phyloP scores from a whole-genome alignment of 805 yeast species.

The Cyberlindnera euphorbiae region DNA sequence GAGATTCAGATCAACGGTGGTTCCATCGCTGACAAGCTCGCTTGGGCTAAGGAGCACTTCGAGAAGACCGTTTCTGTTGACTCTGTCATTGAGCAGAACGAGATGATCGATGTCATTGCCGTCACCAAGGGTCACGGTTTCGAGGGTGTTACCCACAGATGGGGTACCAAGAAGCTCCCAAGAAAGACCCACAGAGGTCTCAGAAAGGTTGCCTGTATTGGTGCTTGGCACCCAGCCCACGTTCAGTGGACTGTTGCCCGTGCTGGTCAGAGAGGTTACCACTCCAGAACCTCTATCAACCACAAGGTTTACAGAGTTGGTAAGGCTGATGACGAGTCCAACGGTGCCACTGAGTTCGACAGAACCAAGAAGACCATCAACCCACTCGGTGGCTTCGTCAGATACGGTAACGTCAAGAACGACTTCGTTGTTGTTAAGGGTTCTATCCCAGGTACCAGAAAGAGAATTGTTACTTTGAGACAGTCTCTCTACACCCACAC shows the following conservation, averaged over 20 bases:
- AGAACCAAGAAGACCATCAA: constrained; percentile 99
- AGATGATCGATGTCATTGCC: constrained; percentile 97
- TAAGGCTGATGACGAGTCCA: constrained; percentile 89
- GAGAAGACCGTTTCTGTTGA: constrained; percentile 97
- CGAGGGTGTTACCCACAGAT: constrained; percentile 99
- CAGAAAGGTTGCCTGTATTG: constrained; percentile 99
- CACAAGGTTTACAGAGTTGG: constrained; percentile 99
- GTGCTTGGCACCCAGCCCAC: constrained; percentile 99
- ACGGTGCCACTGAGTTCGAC: constrained; percentile 96
- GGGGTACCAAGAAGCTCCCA: constrained; percentile 99
- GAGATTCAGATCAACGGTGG: constrained; percentile 99
- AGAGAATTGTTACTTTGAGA: constrained; percentile 99
- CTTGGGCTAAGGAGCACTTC: constrained; percentile 98
- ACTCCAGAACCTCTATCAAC: constrained; percentile 99
- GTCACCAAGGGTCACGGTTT: constrained; percentile 99
- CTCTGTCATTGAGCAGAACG: constrained; percentile 97
- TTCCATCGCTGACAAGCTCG: constrained; percentile 93
- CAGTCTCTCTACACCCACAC: constrained; percentile 97
- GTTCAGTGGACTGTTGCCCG: constrained; percentile 99
- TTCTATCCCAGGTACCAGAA: constrained; percentile 99
- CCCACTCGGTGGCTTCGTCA: constrained; percentile 99
- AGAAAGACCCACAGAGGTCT: constrained; percentile 99
- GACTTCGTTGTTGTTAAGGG: constrained; percentile 98
- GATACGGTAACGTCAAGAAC: constrained; percentile 97
- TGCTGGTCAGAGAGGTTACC: constrained; percentile 99